Percentiles rank a stretch among this genome's conserved stretches.
phyloP scores from a whole-genome alignment of 106 monocot genomes.

The Chionographis japonica region DNA sequence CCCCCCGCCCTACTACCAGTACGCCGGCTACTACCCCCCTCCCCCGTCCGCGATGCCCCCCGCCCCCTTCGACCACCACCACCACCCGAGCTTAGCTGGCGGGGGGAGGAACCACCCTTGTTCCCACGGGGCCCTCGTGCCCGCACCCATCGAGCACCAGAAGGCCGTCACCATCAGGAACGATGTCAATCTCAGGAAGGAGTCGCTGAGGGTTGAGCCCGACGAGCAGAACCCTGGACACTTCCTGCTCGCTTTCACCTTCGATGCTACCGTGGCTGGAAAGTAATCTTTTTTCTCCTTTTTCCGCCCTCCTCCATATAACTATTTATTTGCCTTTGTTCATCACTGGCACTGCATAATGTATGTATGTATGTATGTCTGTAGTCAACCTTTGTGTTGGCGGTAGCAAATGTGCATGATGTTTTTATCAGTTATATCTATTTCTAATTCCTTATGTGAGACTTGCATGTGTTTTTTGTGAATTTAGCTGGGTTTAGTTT shows the following conservation, averaged over 20 bases:
- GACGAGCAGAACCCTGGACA: slow-evolving; percentile 35
- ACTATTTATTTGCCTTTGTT: too few species aligned
- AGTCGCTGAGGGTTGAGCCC: slow-evolving; percentile 37
- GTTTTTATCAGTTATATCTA: too few species aligned
- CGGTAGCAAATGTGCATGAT: too few species aligned
- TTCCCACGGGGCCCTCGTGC: too few species aligned
- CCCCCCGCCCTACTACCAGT: slow-evolving; percentile 42
- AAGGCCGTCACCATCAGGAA: slow-evolving; percentile 39
- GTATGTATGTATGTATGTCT: too few species aligned
- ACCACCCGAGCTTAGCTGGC: slow-evolving; percentile 15
- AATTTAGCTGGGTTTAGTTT: too few species aligned
- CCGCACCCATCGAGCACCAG: slow-evolving; percentile 23
- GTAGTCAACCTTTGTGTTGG: too few species aligned
- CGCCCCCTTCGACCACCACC: slow-evolving; percentile 51
- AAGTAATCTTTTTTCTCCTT: slow-evolving; percentile 11
- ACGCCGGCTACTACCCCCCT: slow-evolving; percentile 42
- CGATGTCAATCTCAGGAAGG: slow-evolving; percentile 46
- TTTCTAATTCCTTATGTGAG: too few species aligned
- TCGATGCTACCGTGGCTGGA: slow-evolving; percentile 35
- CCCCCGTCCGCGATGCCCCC: slow-evolving; percentile 55
- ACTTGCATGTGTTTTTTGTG: too few species aligned
- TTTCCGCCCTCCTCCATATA: too few species aligned
- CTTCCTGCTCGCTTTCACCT: slow-evolving; percentile 37
- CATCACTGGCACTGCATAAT: too few species aligned
- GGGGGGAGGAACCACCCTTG: background rate